Evolutionary conservation across 208 protist species (phyloP), one percentile per base, ranked within the genome.

Genomic region (Leishmania mexicana): DNA sequence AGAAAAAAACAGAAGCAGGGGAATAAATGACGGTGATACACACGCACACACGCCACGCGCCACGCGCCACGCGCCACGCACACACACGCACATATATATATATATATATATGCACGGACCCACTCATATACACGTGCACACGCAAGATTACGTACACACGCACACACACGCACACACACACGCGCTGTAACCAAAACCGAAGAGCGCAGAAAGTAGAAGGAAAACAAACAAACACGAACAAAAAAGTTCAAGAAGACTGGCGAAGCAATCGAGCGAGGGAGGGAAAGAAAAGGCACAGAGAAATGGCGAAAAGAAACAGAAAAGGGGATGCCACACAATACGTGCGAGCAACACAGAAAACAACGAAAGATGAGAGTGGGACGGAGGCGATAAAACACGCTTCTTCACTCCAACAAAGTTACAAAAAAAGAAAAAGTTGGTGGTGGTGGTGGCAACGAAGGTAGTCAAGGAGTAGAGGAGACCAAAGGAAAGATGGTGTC

Each of bases 1-100:
- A 40, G 57, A 75, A 64, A 58, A 78, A 62, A 28, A 35, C 2
- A 45, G 51, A 57, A 77, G 10, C 19, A 74, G 68, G 24, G 45
- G 45, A 74, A 54, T 53, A 74, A 45, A 74, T 35, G 68, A 74
- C 68, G 28, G 45, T 74, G n/a, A 53, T 53, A 53, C 65, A 53
- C 40, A 49, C 21, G 49, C 65, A 15, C 68, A 74, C 42, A 65
- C 74, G 28, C 5, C 31, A 35, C 31, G 0, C 31, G 31, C 31
- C 31, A 31, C 68, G 45, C 45, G 49, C 53, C 45, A 49, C 45
- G 45, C 45, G 13, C 45, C 54, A 58, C 19, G 24, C 54, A 24
- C 24, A 58, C 21, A 58, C 17, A 70, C 2, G 35, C 6, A 58
- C 1, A 49, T 13, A 49, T 49, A 10, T 47, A 49, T 47, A 10